Base-by-base conservation (phyloP, 2,329 filamentous ascomycete genomes). In the Aspergillus japonicus region DNA sequence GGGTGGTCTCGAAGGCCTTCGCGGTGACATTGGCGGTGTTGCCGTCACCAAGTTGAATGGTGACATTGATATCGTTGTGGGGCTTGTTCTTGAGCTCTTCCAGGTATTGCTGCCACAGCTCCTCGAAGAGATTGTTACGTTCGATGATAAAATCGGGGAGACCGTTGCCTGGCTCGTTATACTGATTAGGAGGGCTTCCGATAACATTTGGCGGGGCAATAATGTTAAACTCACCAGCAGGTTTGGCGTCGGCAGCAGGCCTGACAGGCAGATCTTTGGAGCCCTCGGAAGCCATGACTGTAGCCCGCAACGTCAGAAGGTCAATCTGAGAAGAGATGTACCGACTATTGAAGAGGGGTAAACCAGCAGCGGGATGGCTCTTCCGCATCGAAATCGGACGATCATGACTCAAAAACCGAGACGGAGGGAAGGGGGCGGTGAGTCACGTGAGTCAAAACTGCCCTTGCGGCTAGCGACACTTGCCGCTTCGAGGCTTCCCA, bases 1-100 rank as follows among this genome's bases (percentile, higher is more conserved):
- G 95, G 16, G 92, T 96, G 67, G 92, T 97, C 80, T 96, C 91
- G 89, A 90, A 98, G 53, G 92, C 88, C 66, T 89, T 94, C 64
- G 90, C 95, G 53, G 76, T 68, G 56, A 81, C 66, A 7, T 72
- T 69, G 58, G 73, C 71, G 29, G 74, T 73, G 56, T 75, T 75
- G 47, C 76, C 77, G 56, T 77, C 68, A 26, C 75, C 78, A 54
- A 79, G 71, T 56, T 78, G 75, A 54, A 82, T 71, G 56, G 76
- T 77, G 66, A 87, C 83, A 44, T 76, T 79, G 66, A 82, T 81
- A 48, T 79, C 74, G 16, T 76, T 68, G 59, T 79, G 79, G 23
- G 75, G 74, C 63, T 75, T 78, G 66, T 81, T 77, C 56, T 85
- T 83, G 64, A 92, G 79, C 73, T 95, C 91, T 60, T 89, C 89